Evolutionary conservation across 371 early-diverging fungal species (phyloP), one percentile per base, ranked within the genome.

Genomic region (Mucor plumbeus): DNA sequence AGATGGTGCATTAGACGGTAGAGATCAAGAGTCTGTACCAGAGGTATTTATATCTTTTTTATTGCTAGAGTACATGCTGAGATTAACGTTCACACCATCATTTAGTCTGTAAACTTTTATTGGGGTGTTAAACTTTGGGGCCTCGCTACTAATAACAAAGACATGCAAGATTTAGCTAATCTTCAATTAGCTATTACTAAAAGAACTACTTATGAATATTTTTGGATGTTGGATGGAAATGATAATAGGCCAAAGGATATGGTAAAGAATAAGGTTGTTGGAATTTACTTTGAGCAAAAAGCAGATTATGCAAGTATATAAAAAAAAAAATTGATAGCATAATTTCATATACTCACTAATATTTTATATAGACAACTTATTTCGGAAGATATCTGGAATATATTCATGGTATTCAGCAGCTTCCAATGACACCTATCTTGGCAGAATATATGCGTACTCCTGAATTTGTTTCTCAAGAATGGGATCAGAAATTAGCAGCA

Each of bases 391-490:
- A 83, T 62, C 33, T 84, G 2, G 87, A 92, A 71, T 93, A 71
- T 60, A 91, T 93, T 53, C 90, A 90, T 69, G 91, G 94, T 9
- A 93, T 93, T 64, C 94, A 92, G 65, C 90, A 90, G 79, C 73
- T 93, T 26, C 92, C 94, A 0, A 90, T 91, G 69, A 92, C 92
- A 15, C 92, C 94, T 3, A 88, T 87, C 1, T 64, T 86, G 36
- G 77, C 79, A 40, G 81, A 81, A 0, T 63, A 81, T 62, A 72
- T 84, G 14, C 75, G 86, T 26, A 81, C 77, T 1, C 77, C 69
- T 39, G 74, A 78, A 59, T 85, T 88, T 73, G 85, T 87, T 26
- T 71, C 39, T 4, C 69, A 87, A 75, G 85, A 86, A 65, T 90
- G 90, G 90, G 68, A 83, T 2, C 76, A 76, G 40, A 73, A 78